These are phyloP conservation scores for Chlorella sorokiniana DNA, from an alignment of 139 green algal genomes.

Conservation along the genomic window DNA sequence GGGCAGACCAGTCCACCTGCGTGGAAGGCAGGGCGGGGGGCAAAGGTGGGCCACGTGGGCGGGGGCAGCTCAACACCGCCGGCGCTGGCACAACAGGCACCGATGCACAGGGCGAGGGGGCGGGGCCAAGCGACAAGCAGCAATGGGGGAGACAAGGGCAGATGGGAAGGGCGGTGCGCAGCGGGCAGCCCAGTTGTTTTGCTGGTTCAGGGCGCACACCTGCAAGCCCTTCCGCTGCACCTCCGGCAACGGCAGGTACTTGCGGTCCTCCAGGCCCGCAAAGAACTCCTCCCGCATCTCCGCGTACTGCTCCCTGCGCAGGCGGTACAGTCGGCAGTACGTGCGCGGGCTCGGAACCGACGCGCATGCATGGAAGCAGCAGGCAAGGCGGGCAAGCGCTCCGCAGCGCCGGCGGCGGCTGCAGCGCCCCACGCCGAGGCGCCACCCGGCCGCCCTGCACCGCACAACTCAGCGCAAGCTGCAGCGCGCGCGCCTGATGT, in stretches of 20 bases:
- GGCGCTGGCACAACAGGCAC: no score
- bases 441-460: neutral
- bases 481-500: slow-evolving; percentile 42
- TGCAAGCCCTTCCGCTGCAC: slow-evolving; percentile 44
- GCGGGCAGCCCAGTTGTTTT: no score
- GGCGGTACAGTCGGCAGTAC: neutral
- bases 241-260: slow-evolving; percentile 75
- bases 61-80: no score
- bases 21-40: no score
- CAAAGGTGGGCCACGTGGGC: no score
- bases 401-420: neutral
- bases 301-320: slow-evolving; percentile 87
- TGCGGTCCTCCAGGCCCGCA: slow-evolving; percentile 93
- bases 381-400: neutral
- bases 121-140: no score
- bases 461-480: neutral
- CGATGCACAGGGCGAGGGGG: no score
- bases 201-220: slow-evolving; percentile 6
- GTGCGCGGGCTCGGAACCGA: neutral
- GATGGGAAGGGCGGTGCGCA: no score
- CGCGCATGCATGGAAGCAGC: neutral
- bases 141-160: no score
- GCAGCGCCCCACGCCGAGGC: neutral
- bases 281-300: slow-evolving; percentile 97
- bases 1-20: slow-evolving; percentile 84